These are phyloP conservation scores for Wakefieldia striispora DNA, from an alignment of 768 basidiomycete genomes.

Conservation along the genomic window DNA sequence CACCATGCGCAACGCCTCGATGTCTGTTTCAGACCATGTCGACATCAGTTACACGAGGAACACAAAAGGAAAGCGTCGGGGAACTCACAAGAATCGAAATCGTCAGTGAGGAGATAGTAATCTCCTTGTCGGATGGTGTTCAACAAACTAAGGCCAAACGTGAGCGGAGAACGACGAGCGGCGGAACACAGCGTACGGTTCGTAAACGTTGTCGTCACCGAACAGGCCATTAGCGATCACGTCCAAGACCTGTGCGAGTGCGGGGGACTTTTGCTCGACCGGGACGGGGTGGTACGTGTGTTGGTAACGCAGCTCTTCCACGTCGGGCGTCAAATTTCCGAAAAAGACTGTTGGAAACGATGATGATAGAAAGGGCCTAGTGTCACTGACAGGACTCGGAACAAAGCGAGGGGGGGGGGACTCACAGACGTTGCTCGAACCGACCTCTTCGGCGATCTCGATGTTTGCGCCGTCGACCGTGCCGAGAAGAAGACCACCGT, in stretches of 20 bases:
- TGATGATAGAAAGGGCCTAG: too few species aligned
- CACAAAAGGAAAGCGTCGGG: background rate
- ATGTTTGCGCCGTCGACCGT: slow-evolving; percentile 96
- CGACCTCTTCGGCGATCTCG: slow-evolving; percentile 95
- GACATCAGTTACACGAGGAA: background rate
- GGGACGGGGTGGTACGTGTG: slow-evolving; percentile 82
- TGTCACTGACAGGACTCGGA: background rate
- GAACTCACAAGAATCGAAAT: slow-evolving; percentile 86
- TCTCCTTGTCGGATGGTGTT: slow-evolving; percentile 77
- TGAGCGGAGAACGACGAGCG: slow-evolving; percentile 12
- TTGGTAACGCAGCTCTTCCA: slow-evolving; percentile 83
- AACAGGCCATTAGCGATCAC: slow-evolving; percentile 76
- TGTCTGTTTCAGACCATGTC: slow-evolving; percentile 44
- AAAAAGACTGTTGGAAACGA: slow-evolving; percentile 70
- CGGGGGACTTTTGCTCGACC: slow-evolving; percentile 80
- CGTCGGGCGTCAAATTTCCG: slow-evolving; percentile 82
- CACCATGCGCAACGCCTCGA: slow-evolving; percentile 80
- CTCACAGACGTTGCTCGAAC: slow-evolving; percentile 88
- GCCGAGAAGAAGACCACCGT: slow-evolving; percentile 85
- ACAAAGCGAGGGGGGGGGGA: slow-evolving; percentile 26
- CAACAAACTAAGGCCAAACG: slow-evolving; percentile 47
- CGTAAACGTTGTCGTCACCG: slow-evolving; percentile 78
- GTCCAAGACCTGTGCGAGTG: slow-evolving; percentile 75
- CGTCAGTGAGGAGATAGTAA: slow-evolving; percentile 82
- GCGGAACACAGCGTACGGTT: slow-evolving; percentile 58